Conservation (phyloP, 2,329 filamentous ascomycete genomes). For the Aspergillus bombycis region DNA sequence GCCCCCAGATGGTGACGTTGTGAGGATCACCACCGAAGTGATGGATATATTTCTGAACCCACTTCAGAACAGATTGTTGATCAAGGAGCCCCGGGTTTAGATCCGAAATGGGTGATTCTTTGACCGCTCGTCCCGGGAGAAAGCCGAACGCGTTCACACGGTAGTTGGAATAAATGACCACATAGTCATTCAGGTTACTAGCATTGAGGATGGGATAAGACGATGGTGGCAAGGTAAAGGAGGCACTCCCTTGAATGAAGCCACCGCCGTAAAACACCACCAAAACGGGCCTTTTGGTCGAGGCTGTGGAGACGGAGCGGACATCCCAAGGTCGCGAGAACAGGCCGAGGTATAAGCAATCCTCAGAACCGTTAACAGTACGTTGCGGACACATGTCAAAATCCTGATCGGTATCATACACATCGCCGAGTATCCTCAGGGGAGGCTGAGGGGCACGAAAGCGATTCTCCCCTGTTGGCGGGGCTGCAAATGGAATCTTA, state of each 20-base stretch:
- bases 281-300: constrained; percentile 54
- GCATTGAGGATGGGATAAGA: constrained; percentile 63
- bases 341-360: constrained; percentile 64
- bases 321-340: constrained; percentile 61
- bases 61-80: constrained; percentile 56
- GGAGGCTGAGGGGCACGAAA: constrained; percentile 66
- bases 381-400: constrained; percentile 64
- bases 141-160: constrained; percentile 62
- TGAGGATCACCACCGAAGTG: constrained; percentile 58
- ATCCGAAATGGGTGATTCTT: constrained; percentile 48
- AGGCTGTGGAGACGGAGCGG: constrained; percentile 11
- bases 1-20: constrained; percentile 59
- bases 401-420: constrained; percentile 58
- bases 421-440: constrained; percentile 48
- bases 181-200: constrained; percentile 54
- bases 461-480: constrained; percentile 60
- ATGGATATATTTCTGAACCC: constrained; percentile 57
- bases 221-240: constrained; percentile 58
- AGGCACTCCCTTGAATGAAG: constrained; percentile 62
- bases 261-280: constrained; percentile 65
- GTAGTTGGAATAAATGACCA: constrained; percentile 59
- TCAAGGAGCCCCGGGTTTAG: constrained; percentile 58
- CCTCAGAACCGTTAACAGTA: constrained; percentile 60
- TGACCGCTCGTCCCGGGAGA: constrained; percentile 54
- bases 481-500: constrained; percentile 64